These are phyloP conservation scores for Verticillium albo-atrum DNA, from an alignment of 2,329 filamentous ascomycete genomes.

Conservation along the genomic window DNA sequence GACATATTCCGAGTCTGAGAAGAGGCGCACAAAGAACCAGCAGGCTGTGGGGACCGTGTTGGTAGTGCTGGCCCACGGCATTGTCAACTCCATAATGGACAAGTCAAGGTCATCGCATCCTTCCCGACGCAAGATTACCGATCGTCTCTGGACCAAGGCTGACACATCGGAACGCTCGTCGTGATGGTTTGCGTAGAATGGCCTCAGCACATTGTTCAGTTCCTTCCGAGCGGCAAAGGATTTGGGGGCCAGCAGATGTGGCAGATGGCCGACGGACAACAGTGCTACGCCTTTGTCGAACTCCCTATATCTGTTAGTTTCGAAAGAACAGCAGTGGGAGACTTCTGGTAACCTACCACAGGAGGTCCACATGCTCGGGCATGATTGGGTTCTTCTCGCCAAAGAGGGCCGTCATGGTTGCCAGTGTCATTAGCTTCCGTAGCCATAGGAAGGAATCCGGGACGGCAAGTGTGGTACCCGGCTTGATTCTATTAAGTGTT, in stretches of 20 bases:
- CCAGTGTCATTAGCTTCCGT: conserved; percentile 28
- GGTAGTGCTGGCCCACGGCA: conserved; percentile 23
- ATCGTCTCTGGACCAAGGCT: conserved; percentile 20
- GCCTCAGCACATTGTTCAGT: conserved; percentile 17
- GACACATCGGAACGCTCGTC: conserved; percentile 22
- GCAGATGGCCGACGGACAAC: conserved; percentile 19
- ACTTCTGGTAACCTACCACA: neutral
- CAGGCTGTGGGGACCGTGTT: conserved; percentile 32
- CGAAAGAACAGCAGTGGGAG: neutral
- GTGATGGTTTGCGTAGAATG: conserved; percentile 22
- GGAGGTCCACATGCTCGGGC: conserved; percentile 11
- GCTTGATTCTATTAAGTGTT: conserved; percentile 18
- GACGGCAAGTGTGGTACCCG: conserved; percentile 14
- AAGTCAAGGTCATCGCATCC: conserved; percentile 22
- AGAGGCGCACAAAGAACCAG: conserved; percentile 28
- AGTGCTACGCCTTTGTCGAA: conserved; percentile 22
- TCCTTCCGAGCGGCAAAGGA: conserved; percentile 16
- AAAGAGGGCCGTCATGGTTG: conserved; percentile 33
- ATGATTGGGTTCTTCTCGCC: conserved; percentile 38
- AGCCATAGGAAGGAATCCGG: conserved; percentile 33
- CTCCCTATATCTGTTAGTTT: neutral
- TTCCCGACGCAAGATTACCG: conserved; percentile 18
- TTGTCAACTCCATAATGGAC: conserved; percentile 22
- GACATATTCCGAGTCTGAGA: conserved; percentile 19
- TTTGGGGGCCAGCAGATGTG: conserved; percentile 16